phyloP scores from a whole-genome alignment of 176 grass and related monocot species.

The Hyparrhenia diplandra region DNA sequence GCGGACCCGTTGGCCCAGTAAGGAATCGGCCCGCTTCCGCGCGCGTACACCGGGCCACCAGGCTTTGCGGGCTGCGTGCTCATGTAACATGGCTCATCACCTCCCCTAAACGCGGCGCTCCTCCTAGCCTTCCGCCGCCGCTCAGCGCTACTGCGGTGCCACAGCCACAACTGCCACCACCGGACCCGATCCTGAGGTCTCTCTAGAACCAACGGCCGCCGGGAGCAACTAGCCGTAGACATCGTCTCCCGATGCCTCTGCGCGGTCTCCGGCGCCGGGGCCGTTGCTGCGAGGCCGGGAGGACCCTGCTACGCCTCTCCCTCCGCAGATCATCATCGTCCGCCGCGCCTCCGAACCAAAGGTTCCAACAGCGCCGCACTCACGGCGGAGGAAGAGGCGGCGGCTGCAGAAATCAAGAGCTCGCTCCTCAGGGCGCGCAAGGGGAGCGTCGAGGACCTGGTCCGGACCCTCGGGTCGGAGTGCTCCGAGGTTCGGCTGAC shows the following conservation, averaged over 20 bases:
- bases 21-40: too few relatives aligned
- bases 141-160: too few relatives aligned
- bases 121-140: too few relatives aligned
- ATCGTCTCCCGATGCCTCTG: neutral
- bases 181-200: neutral
- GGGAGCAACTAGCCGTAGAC: neutral
- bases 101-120: too few relatives aligned
- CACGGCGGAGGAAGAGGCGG: conserved; percentile 32
- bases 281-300: neutral
- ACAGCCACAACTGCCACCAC: too few relatives aligned
- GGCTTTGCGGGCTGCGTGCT: too few relatives aligned
- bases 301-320: neutral
- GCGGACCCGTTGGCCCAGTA: too few relatives aligned
- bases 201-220: neutral
- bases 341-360: neutral
- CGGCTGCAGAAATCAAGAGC: conserved; percentile 42
- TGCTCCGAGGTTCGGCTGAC: conserved; percentile 43
- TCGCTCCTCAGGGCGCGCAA: conserved; percentile 41
- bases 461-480: conserved; percentile 40
- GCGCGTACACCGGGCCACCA: too few relatives aligned
- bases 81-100: too few relatives aligned
- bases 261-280: neutral
- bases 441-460: conserved; percentile 54
- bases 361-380: conserved; percentile 12
- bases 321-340: neutral